Base-by-base conservation (phyloP, 805 yeast genomes). In the Naumovozyma castellii region DNA sequence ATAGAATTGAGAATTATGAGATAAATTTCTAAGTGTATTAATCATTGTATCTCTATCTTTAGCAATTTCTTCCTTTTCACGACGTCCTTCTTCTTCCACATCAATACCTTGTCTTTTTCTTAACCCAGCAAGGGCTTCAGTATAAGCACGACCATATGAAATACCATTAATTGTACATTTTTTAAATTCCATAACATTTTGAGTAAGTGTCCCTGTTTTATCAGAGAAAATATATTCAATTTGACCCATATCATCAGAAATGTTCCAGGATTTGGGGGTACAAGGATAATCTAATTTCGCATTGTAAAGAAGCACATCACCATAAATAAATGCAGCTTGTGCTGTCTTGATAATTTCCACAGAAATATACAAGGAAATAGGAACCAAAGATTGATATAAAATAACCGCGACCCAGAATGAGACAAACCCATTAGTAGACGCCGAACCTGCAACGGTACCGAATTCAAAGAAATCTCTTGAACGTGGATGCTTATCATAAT, bases 191-290 rank as follows among this genome's bases (percentile, higher is more conserved):
- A 84, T 84, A 19, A 83, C 75, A 54, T 83, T 83, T 56, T 83
- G 92, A 1, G 94, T 83, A 51, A 83, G 62, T 1, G 94, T 83
- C 45, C 94, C 94, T 0, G 94, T 83, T 56, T 83, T 83, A 62
- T 83, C 94, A 62, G 86, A 78, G 59, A 84, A 84, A 36, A 84
- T 76, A 55, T 84, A 84, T 56, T 84, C 94, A 47, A 84, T 79
- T 59, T 84, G 94, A 25, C 94, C 94, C 50, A 84, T 65, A 61
- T 84, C 94, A 66, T 84, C 94, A 2, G 88, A 80, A 34, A 84
- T 83, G 54, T 76, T 80, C 94, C 94, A 84, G 0, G 88, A 72
- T 54, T 83, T 82, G 13, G 94, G 92, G 9, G 82, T 77, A 58
- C 94, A 84, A 2, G 92, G 90, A 51, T 76, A 83, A 57, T 84